Base-by-base conservation (phyloP, 257 asterid genomes). In the Fraxinus quadrangulata region DNA sequence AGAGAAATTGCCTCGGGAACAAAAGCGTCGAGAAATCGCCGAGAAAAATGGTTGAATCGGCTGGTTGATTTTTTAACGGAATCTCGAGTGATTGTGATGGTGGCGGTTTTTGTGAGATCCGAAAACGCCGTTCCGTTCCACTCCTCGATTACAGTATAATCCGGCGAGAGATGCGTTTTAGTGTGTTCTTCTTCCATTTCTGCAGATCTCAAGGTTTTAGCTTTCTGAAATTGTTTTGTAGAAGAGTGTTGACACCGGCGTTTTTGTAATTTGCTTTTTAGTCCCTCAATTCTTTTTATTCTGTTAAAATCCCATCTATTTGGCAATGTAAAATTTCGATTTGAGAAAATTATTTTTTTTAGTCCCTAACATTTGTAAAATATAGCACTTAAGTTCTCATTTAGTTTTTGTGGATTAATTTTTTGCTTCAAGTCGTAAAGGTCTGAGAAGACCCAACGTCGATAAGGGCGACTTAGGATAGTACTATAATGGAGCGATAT, bases 121-220 rank as follows among this genome's bases (percentile, higher is more conserved):
- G 96, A 77, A 12, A 97, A 86, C 70, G 89, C 87, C 74, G 91
- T 86, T 77, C 99, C 98, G 85, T 93, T 92, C 99, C 99, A 96
- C 86, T 96, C 99, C 90, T 93, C 99, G 49, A 93, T 81, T 80
- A 90, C 88, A 76, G 88, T 78, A 65, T 11, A 40, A 10, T 11
- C 49, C 16, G 49, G 14, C 16, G 16, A 11, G 49, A 40, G 82
- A 71, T 16, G 77, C 77, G 72, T 61, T 1, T 61, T 45, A 34
- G 74, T 75, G 71, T 14, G 30, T 12, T 73, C 84, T 72, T 67
- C 75, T 79, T 79, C 86, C 85, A 73, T 81, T n/a, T 70, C 72
- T 23, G 34, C 26, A 23, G 69, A 63, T 63, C 3, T 63, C 16
- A 23, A 23, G 65, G 23, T 56, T n/a, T 54, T n/a, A 56, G 66